These are phyloP conservation scores for Elaeagnus macrophylla DNA, from an alignment of 306 rosid genomes.

Conservation along the genomic window DNA sequence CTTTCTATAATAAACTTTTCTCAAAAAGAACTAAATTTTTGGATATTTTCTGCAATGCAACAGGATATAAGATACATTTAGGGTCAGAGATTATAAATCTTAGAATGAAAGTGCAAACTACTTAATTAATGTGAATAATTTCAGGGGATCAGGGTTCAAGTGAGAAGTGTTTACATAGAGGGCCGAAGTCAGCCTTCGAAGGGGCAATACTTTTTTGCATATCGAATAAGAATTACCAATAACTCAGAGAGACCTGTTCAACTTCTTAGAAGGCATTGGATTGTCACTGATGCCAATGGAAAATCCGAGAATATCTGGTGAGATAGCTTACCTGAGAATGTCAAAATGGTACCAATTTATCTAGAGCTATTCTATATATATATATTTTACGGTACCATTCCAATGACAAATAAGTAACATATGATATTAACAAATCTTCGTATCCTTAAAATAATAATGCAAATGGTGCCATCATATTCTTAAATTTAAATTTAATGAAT, in stretches of 20 bases:
- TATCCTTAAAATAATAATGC: too few species aligned
- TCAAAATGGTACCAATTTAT: too few species aligned
- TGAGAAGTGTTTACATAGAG: conserved; percentile 88
- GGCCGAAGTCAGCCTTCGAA: conserved; percentile 85
- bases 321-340: conserved; percentile 17
- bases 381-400: too few species aligned
- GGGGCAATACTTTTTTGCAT: conserved; percentile 83
- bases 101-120: background rate
- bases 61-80: background rate
- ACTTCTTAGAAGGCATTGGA: conserved; percentile 96
- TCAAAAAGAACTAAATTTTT: too few species aligned
- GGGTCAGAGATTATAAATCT: conserved; percentile 7
- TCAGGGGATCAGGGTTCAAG: conserved; percentile 92
- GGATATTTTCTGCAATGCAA: too few species aligned
- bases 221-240: conserved; percentile 81
- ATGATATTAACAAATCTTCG: too few species aligned
- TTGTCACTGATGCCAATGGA: conserved; percentile 82
- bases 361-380: too few species aligned
- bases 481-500: too few species aligned
- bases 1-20: too few species aligned
- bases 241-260: conserved; percentile 72
- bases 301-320: conserved; percentile 77
- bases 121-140: conserved; percentile 12
- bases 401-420: too few species aligned
- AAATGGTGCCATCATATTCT: too few species aligned